A percentile compares a stretch with the other conserved stretches of the same genome.
These are phyloP conservation scores for Incumbomyces delicatus DNA, from an alignment of 2,329 filamentous ascomycete species.

Conservation along the genomic window DNA sequence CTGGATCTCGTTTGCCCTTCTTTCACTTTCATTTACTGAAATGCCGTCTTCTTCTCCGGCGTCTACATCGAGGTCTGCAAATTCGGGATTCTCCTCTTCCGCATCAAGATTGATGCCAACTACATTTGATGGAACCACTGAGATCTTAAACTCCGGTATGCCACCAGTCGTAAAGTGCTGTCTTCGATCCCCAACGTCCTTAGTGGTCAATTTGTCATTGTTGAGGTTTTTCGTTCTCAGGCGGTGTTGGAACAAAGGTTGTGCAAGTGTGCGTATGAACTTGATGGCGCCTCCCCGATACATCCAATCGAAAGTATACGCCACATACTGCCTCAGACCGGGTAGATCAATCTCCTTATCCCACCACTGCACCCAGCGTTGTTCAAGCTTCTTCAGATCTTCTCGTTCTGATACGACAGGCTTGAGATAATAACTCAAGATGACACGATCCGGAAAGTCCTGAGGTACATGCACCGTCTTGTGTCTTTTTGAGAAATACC, in stretches of 20 bases:
- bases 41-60: conserved; percentile 23
- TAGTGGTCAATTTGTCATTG: conserved; percentile 19
- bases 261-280: conserved; percentile 70
- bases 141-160: conserved; percentile 65
- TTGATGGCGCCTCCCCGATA: conserved; percentile 70
- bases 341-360: conserved; percentile 49
- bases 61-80: conserved; percentile 24
- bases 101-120: conserved; percentile 66
- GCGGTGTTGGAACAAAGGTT: conserved; percentile 61
- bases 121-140: conserved; percentile 65
- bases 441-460: conserved; percentile 67
- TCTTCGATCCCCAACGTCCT: conserved; percentile 52
- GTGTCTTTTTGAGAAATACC: conserved; percentile 68
- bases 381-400: conserved; percentile 45
- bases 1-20: conserved; percentile 21
- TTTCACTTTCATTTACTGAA: conserved; percentile 23
- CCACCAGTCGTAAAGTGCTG: conserved; percentile 65
- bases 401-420: conserved; percentile 64
- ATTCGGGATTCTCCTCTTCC: conserved; percentile 56
- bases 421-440: conserved; percentile 78
- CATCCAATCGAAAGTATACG: conserved; percentile 78
- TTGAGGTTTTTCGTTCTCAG: conserved; percentile 25
- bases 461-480: conserved; percentile 66
- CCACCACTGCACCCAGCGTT: conserved; percentile 44
- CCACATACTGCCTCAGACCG: conserved; percentile 62